Base-by-base conservation (phyloP, 208 protist species). In the Wallacemonas sp. region DNA sequence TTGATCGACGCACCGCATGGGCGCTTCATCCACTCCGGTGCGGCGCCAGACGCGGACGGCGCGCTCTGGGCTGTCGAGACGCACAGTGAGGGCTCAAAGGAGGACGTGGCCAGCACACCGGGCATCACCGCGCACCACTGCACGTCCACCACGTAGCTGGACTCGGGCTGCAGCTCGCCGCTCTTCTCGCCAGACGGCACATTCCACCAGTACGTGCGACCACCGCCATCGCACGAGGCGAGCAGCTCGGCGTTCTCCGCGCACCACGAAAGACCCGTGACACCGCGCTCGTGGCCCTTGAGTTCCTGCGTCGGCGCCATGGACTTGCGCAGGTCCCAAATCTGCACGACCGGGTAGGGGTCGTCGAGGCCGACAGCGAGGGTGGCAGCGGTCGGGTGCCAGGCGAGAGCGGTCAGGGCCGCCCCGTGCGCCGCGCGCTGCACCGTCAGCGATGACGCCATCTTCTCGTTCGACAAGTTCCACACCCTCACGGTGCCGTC, bases 281-380 rank as follows among this genome's bases (percentile, higher is more conserved):
- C 81, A 65, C 95, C 97, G 44, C 84, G 78, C 16, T 54, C 77
- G 70, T 99, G 97, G 5, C 85, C 82, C 25, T 45, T 55, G 59
- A 98, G 77, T 67, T 93, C 84, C 3, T 62, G 72, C 42, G 96
- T 64, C 16, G 98, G 97, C 22, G 88, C 67, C 61, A 95, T 86
- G 14, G 93, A 82, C 46, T 97, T 98, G 65, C 93, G 86, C 3
- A 99, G 76, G 76, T 99, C 97, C 98, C 98, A 99, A 44, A 99
- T 70, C 71, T 99, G 97, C 59, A 99, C 80, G 18, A 98, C 85
- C 50, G 98, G 97, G 52, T 77, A 66, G 1, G 69, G 65, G 63
- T 98, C 97, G 46, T 99, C 97, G 11, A 92, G 92, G 7, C 95
- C 97, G 20, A 97, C 93, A 8, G 96, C 82, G 22, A 99, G 74